phyloP scores from a whole-genome alignment of 1,139 yeast genomes.

The Yarrowia galli region DNA sequence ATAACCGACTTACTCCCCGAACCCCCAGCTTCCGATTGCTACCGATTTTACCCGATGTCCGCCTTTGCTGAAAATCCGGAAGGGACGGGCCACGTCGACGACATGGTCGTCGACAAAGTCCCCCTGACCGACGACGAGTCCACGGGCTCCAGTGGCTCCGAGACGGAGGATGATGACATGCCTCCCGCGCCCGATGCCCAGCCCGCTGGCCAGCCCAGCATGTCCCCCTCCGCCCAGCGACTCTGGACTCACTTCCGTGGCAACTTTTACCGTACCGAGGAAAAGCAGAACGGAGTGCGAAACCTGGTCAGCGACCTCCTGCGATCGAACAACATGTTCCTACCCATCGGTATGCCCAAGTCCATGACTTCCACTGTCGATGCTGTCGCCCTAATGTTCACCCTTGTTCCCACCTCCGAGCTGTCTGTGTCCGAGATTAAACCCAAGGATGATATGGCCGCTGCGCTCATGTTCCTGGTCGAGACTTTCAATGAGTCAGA shows the following conservation, averaged over 20 bases:
- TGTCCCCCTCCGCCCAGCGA: no score
- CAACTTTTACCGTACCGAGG: not conserved
- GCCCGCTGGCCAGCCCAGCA: no score
- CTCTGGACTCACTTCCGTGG: not conserved
- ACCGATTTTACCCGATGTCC: not conserved
- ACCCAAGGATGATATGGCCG: no score
- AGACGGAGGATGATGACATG: no score
- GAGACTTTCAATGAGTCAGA: not conserved
- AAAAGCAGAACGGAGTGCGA: not conserved
- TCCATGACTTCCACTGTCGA: not conserved
- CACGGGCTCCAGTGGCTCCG: not conserved
- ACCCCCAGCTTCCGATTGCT: not conserved
- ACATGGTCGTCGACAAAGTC: not conserved
- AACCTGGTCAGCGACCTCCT: not conserved
- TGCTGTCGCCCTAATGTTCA: not conserved
- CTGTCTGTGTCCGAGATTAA: not conserved
- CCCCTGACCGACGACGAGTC: not conserved
- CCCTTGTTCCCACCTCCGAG: not conserved
- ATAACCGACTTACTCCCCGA: not conserved
- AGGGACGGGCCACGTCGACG: not conserved
- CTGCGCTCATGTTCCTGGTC: no score
- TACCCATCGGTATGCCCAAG: not conserved
- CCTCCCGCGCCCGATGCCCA: no score
- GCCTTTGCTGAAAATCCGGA: not conserved
- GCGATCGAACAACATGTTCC: not conserved